Base-by-base conservation (phyloP, 352 stramenopile genomes). In the Globisporangium paddicum region DNA sequence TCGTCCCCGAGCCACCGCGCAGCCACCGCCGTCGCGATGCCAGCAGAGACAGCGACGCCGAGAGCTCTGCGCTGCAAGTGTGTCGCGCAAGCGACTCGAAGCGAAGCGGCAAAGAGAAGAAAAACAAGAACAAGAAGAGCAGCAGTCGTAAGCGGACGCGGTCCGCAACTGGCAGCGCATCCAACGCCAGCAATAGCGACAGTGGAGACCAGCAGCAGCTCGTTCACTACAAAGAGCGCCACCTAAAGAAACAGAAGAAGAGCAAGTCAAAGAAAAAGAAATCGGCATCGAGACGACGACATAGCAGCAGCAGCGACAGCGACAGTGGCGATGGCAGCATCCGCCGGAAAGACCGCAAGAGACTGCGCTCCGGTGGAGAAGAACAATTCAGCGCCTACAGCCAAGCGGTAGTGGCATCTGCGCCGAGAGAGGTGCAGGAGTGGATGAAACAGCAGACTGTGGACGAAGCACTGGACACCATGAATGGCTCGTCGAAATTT, bases 101-200 rank as follows among this genome's bases (percentile, higher is more conserved):
- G 86, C 40, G 28, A 32, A 32, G 28, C 6, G 28, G 3, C 6
- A 32, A 78, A 75, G 21, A 64, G 71, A 40, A 89, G 82, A 66
- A 58, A 46, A 23, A 45, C 16, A 64, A 73, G 55, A 73, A 82
- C 64, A 73, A 73, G 41, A 80, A 83, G 64, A 48, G 9, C 28
- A 64, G 34, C 6, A 54, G 44, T 19, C 50, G 44, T 35, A 57
- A 61, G 55, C 37, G 34, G 6, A 16, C 7, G 34, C 50, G 50
- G 23, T 2, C 11, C 38, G 26, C 2, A 9, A 53, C 14, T 10
- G 1, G 11, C 32, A 37, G 21, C 18, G n/a, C 41, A 3, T 47
- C 41, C n/a, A 19, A 47, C 23, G 14, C 19, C 28, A 56, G 50
- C 50, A 46, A 10, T 21, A 23, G 25, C 14, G 50, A 47, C 30